Conservation (phyloP, 192 early-diverging fungal genomes). For the Rhizoclosmatium globosum region DNA sequence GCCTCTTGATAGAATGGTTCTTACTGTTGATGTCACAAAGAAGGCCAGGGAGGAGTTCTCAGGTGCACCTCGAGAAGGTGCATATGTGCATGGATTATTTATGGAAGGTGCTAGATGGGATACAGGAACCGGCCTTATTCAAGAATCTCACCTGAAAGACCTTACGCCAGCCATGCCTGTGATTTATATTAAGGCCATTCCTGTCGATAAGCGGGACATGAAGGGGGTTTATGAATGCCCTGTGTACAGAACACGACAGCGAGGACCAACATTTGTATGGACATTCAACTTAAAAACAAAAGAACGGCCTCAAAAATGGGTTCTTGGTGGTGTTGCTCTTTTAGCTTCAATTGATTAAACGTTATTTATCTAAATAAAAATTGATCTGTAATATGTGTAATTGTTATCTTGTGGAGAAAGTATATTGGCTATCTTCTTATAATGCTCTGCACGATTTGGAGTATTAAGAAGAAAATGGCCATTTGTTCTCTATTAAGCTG, state of each 20-base stretch:
- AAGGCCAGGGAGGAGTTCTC: slow-evolving; percentile 70
- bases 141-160: slow-evolving; percentile 69
- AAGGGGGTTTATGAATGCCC: slow-evolving; percentile 75
- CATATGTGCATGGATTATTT: slow-evolving; percentile 68
- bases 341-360: slow-evolving; percentile 53
- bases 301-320: slow-evolving; percentile 72
- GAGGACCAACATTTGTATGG: slow-evolving; percentile 73
- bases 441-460: too few relatives aligned
- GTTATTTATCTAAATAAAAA: neutral
- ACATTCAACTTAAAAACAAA: slow-evolving; percentile 75
- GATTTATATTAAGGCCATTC: slow-evolving; percentile 71
- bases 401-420: too few relatives aligned
- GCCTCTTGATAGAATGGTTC: slow-evolving; percentile 70
- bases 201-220: slow-evolving; percentile 71
- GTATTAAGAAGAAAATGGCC: too few relatives aligned
- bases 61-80: slow-evolving; percentile 68
- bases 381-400: too few relatives aligned
- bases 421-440: too few relatives aligned
- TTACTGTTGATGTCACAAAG: slow-evolving; percentile 72
- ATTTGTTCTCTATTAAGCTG: too few relatives aligned
- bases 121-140: slow-evolving; percentile 68
- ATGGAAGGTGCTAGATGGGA: slow-evolving; percentile 77
- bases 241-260: slow-evolving; percentile 65
- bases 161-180: slow-evolving; percentile 72
- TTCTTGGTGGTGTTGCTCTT: slow-evolving; percentile 65